Evolutionary conservation across 768 basidiomycete species (phyloP).

Genomic region (Rhodotorula toruloides): DNA sequence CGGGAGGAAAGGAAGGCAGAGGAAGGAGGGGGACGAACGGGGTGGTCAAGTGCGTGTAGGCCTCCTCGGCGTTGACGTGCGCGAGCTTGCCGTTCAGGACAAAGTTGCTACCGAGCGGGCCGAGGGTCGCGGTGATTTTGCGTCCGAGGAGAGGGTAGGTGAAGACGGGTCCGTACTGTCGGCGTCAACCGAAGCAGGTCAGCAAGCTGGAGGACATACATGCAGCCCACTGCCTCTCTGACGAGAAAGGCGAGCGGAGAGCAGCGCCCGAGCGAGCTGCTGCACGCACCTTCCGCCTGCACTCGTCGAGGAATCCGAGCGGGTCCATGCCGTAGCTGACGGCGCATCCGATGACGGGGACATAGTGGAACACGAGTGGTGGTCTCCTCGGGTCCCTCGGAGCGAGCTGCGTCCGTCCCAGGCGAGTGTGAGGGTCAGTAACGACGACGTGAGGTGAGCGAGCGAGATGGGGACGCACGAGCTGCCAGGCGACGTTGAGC

Average conservation of each 20-base stretch:
- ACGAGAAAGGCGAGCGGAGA: neutral
- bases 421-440: no score
- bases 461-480: slow-evolving; percentile 17
- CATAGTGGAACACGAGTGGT: slow-evolving; percentile 85
- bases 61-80: slow-evolving; percentile 90
- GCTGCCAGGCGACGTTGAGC: slow-evolving; percentile 31
- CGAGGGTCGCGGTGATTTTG: slow-evolving; percentile 81
- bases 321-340: slow-evolving; percentile 88
- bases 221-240: no score
- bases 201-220: no score
- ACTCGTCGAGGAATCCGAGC: slow-evolving; percentile 57
- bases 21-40: slow-evolving; percentile 60
- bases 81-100: slow-evolving; percentile 88
- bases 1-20: neutral
- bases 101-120: slow-evolving; percentile 87
- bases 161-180: slow-evolving; percentile 92
- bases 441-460: neutral
- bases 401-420: slow-evolving; percentile 8
- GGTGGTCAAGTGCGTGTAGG: slow-evolving; percentile 58
- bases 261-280: neutral
- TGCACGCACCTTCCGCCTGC: slow-evolving; percentile 62
- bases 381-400: slow-evolving; percentile 50
- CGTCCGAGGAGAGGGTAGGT: slow-evolving; percentile 82
- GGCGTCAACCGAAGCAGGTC: slow-evolving; percentile 11
- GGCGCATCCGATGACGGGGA: slow-evolving; percentile 86